phyloP scores from a whole-genome alignment of 805 yeast species.

The Vanderwaltozyma tropicalis region DNA sequence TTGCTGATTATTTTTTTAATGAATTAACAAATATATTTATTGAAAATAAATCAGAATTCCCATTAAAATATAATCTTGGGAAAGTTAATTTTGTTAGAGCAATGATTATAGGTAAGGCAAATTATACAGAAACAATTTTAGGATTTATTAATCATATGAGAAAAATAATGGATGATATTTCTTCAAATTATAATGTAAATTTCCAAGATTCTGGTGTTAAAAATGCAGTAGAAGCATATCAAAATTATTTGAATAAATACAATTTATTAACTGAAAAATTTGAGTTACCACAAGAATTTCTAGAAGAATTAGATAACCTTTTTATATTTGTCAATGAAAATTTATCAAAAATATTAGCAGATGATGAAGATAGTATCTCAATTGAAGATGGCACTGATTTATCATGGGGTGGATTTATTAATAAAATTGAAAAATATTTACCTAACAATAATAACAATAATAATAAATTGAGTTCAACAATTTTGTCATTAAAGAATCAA shows the following conservation, averaged over 20 bases:
- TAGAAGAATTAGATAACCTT: slow-evolving; percentile 8
- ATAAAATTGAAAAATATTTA: not conserved
- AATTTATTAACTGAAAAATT: not conserved
- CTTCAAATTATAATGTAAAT: slow-evolving; percentile 57
- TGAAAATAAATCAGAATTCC: not conserved
- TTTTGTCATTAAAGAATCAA: slow-evolving; percentile 7
- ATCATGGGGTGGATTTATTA: not conserved
- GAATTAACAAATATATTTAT: slow-evolving; percentile 20
- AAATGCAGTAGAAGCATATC: slow-evolving; percentile 40
- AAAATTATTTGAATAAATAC: slow-evolving; percentile 15
- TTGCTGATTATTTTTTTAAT: slow-evolving; percentile 14
- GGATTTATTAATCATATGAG: slow-evolving; percentile 31
- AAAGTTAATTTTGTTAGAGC: slow-evolving; percentile 20
- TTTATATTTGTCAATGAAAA: slow-evolving; percentile 8
- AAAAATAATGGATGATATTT: slow-evolving; percentile 34
- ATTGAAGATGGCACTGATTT: not conserved
- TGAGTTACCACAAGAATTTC: slow-evolving; percentile 8
- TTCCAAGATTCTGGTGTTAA: slow-evolving; percentile 69
- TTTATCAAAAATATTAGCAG: slow-evolving; percentile 6
- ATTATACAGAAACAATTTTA: slow-evolving; percentile 11
- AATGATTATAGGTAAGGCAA: slow-evolving; percentile 16
- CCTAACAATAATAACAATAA: slow-evolving; percentile 1
- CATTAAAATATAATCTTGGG: slow-evolving; percentile 14
- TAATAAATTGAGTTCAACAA: not conserved
- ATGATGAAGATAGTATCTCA: slow-evolving; percentile 5